These are phyloP conservation scores for Colletotrichum graminicola DNA, from an alignment of 2,329 filamentous ascomycete species.

Conservation along the genomic window DNA sequence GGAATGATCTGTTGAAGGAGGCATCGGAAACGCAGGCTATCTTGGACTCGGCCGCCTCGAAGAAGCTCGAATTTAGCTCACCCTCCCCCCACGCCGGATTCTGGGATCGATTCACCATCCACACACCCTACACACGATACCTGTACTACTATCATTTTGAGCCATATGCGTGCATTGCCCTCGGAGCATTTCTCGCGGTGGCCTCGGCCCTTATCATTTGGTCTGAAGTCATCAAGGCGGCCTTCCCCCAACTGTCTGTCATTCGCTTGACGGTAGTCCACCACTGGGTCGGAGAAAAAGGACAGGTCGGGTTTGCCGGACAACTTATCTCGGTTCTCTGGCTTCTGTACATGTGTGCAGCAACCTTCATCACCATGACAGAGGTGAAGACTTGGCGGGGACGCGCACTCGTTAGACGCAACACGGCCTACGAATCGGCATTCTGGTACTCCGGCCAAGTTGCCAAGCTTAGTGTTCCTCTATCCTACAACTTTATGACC, in stretches of 20 bases:
- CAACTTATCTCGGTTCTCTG: constrained; percentile 87
- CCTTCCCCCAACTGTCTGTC: constrained; percentile 80
- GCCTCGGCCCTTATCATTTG: constrained; percentile 89
- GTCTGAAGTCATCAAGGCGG: constrained; percentile 92
- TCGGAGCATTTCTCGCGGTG: constrained; percentile 76
- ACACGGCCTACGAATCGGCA: constrained; percentile 92
- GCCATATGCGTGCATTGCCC: constrained; percentile 73
- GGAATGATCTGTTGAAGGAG: constrained; percentile 81
- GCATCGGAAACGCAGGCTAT: constrained; percentile 84
- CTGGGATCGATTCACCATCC: constrained; percentile 67
- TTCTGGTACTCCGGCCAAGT: constrained; percentile 97
- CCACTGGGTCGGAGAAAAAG: constrained; percentile 77
- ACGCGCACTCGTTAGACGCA: constrained; percentile 87
- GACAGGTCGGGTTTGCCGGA: constrained; percentile 85
- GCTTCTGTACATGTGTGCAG: constrained; percentile 96
- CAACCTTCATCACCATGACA: constrained; percentile 87
- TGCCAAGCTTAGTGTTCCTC: constrained; percentile 89
- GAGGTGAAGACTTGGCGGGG: constrained; percentile 99
- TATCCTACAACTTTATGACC: constrained; percentile 97
- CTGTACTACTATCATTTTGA: constrained; percentile 80
- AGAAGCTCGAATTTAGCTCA: constrained; percentile 80
- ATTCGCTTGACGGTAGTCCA: constrained; percentile 77
- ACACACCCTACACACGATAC: constrained; percentile 87
- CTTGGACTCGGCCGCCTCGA: constrained; percentile 84
- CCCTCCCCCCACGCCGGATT: constrained; percentile 67